A percentile compares a stretch with the other conserved stretches of the same genome.
phyloP scores from a whole-genome alignment of 768 basidiomycete species.

The Royoungia palumana region DNA sequence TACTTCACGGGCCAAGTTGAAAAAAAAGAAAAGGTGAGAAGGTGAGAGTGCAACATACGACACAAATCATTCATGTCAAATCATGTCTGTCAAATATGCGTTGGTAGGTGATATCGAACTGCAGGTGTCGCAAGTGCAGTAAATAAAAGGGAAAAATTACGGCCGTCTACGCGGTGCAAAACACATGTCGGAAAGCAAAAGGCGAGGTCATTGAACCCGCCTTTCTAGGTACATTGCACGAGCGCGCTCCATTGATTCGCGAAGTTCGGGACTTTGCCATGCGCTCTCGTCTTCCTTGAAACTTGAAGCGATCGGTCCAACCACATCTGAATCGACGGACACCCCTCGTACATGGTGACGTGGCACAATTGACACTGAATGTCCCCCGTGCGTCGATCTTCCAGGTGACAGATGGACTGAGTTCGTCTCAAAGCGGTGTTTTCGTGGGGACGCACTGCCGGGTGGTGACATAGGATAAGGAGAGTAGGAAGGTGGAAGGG shows the following conservation, averaged over 20 bases:
- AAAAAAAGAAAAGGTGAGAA: background rate
- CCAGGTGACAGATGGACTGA: slow-evolving; percentile 21
- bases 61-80: slow-evolving; percentile 1
- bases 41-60: background rate
- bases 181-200: background rate
- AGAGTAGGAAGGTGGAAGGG: slow-evolving; percentile 30
- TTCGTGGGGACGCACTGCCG: slow-evolving; percentile 34
- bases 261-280: slow-evolving; percentile 65
- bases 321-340: slow-evolving; percentile 36
- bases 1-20: background rate
- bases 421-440: slow-evolving; percentile 29
- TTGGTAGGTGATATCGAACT: background rate
- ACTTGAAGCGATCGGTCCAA: slow-evolving; percentile 20
- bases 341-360: slow-evolving; percentile 24
- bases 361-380: slow-evolving; percentile 15
- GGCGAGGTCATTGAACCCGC: slow-evolving; percentile 8
- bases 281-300: slow-evolving; percentile 44
- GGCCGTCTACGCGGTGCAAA: background rate
- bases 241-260: slow-evolving; percentile 70
- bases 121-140: background rate
- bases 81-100: background rate
- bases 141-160: background rate
- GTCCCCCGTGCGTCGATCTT: slow-evolving; percentile 15
- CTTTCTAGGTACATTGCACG: slow-evolving; percentile 36
- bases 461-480: slow-evolving; percentile 27